Evolutionary conservation across 1,284 basidiomycete species (phyloP).

Genomic region (Ceratobasidium sp.): DNA sequence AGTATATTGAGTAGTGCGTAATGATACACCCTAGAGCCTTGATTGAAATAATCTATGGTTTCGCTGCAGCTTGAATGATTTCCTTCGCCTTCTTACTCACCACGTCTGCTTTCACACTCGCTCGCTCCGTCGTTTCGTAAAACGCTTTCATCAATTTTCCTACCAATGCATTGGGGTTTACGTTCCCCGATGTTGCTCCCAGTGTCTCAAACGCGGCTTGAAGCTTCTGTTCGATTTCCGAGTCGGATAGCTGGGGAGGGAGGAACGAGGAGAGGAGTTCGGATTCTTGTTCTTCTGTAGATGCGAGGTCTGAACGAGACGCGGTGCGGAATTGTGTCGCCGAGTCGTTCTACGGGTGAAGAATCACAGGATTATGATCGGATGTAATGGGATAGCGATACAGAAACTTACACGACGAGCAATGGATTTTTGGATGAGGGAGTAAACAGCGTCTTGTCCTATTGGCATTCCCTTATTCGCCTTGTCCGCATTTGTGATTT

Average conservation of each 20-base stretch:
- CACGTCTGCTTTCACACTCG: conserved; percentile 40
- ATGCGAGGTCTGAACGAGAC: conserved; percentile 46
- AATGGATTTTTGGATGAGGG: conserved; percentile 46
- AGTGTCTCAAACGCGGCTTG: conserved; percentile 22
- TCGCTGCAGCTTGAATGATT: conserved; percentile 25
- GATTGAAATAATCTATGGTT: background rate
- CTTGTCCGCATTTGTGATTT: conserved; percentile 49
- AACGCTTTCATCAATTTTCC: conserved; percentile 48
- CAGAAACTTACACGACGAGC: conserved; percentile 45
- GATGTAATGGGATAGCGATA: background rate
- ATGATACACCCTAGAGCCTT: background rate
- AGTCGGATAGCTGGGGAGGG: conserved; percentile 45
- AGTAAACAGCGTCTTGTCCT: conserved; percentile 25
- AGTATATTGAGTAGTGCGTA: background rate
- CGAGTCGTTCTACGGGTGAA: conserved; percentile 43
- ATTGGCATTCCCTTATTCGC: conserved; percentile 38
- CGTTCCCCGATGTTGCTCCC: background rate
- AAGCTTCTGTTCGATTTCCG: conserved; percentile 46
- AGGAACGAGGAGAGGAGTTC: conserved; percentile 46
- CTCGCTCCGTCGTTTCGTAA: conserved; percentile 41
- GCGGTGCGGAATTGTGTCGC: conserved; percentile 46
- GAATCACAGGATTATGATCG: background rate
- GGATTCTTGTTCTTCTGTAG: conserved; percentile 45
- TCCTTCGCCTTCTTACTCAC: conserved; percentile 46
- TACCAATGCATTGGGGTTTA: conserved; percentile 13